Evolutionary conservation across 2,329 filamentous ascomycete species (phyloP), one percentile per base, ranked within the genome.

Genomic region (Clonostachys rhizophaga): DNA sequence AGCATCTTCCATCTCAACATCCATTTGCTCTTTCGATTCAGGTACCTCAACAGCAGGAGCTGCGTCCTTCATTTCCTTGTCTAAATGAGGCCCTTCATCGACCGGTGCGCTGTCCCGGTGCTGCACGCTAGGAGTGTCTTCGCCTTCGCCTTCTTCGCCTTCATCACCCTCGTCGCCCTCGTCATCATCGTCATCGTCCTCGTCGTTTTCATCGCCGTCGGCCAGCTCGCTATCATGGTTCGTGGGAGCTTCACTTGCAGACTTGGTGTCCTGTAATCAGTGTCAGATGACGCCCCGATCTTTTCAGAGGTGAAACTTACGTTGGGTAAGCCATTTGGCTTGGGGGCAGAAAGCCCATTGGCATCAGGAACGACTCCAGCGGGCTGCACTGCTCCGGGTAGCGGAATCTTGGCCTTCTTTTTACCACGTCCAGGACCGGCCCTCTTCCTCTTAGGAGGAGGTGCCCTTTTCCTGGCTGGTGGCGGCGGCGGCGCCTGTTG

Each of bases 391-490:
- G 63, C 57, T 11, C 63, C 58, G 2, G 68, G 66, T 12, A 69
- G 50, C 14, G 68, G 68, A 55, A 72, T 61, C 62, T 85, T 89
- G 67, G 85, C 88, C 78, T 87, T 91, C 75, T 86, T 92, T 52
- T 83, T 78, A 14, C 89, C 89, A 52, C 90, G 81, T 8, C 89
- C 89, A 35, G 87, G 83, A 0, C 89, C 75, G 30, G 67, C 87
- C 64, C 88, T 91, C 73, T 92, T 95, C 64, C 89, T 85, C 64
- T 90, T 91, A 0, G 88, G 88, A 1, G 87, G 86, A 30, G 85
- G 86, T 1, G 86, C 85, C 50, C 86, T 82, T 60, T 85, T 81
- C 60, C 72, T 69, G n/a, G 59, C 63, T 3, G 72, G 70, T 2
- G 72, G 70, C 4, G 65, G 56, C 18, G 63, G 62, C 4, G 61